Evolutionary conservation across 345 rosid species (phyloP), one percentile per base, ranked within the genome.

Genomic region (Gossypium arboreum): DNA sequence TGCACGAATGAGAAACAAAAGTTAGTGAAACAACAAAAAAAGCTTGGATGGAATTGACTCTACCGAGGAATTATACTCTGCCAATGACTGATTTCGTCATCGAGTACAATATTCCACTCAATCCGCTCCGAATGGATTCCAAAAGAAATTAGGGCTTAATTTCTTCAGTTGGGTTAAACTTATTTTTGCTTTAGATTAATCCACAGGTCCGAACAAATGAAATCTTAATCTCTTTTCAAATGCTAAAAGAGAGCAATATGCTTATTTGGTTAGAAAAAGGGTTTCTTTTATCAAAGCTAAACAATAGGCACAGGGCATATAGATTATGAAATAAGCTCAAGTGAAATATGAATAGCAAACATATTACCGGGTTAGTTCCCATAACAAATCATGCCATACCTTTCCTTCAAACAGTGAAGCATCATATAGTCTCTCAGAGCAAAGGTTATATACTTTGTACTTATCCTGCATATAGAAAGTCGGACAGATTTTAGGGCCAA

Each of bases 371-470:
- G 17, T 34, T 6, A 52, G 73, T 70, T 68, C 27, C 47, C 17
- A 48, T 13, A 24, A 48, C 72, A 24, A 73, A 44, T n/a, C 25
- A 50, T 3, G 10, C 22, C 84, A 61, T 74, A 91, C 97, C 97
- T 92, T 92, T 65, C 97, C 94, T 86, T 90, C 97, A 79, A 90
- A 86, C 54, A 92, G 77, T 8, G 97, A 92, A 76, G 93, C 93
- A 84, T 92, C 97, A 84, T 92, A 92, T 58, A 92, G 83, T 83
- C 95, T 88, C 90, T 92, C 97, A 20, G 88, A 88, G 79, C 97
- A 92, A 81, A 92, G 95, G 79, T 92, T 92, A 83, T 92, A 92
- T 18, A 92, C 97, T 82, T 92, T 92, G 87, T 92, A 92, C 82
- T 92, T 92, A 71, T 76, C 93, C 97, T 92, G 83, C 77, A 79